Evolutionary conservation across 1,139 yeast species (phyloP).

Genomic region (Yamadazyma taylorii): DNA sequence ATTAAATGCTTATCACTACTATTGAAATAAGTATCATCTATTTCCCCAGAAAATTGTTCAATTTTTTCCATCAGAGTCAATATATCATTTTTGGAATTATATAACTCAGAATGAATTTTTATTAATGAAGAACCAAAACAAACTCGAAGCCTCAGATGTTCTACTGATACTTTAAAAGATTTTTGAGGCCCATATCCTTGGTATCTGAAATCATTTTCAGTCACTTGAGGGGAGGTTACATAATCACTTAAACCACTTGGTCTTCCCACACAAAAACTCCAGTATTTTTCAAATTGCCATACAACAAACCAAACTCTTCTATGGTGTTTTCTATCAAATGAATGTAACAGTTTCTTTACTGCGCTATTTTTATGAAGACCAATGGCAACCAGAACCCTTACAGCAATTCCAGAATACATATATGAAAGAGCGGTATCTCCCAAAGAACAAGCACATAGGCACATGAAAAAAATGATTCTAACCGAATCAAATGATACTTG

Average conservation of each 20-base stretch:
- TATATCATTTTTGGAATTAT: constrained; percentile 12
- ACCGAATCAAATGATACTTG: constrained; percentile 15
- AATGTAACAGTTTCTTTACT: constrained; percentile 4
- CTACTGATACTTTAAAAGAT: constrained; percentile 6
- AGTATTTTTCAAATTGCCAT: constrained; percentile 16
- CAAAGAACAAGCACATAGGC: constrained; percentile 12
- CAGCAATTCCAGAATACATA: constrained; percentile 12
- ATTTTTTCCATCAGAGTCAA: constrained; percentile 11
- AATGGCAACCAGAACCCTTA: constrained; percentile 14
- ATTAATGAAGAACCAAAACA: constrained; percentile 9
- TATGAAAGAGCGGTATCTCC: constrained; percentile 15
- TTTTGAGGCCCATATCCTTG: constrained; percentile 9
- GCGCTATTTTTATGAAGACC: constrained; percentile 13
- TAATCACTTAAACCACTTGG: constrained; percentile 11
- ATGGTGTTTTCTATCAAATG: constrained; percentile 12
- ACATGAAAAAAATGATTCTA: constrained; percentile 11
- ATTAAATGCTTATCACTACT: constrained; percentile 7
- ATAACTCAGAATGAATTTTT: constrained; percentile 13
- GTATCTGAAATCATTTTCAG: constrained; percentile 8
- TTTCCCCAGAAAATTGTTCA: constrained; percentile 12
- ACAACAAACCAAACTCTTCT: constrained; percentile 12
- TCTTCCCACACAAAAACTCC: constrained; percentile 17
- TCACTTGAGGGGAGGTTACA: constrained; percentile 8
- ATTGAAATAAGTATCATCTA: constrained; percentile 10
- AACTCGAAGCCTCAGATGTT: constrained; percentile 12